These are phyloP conservation scores for Fraxinus greggii DNA, from an alignment of 305 asterid genomes.

Conservation along the genomic window DNA sequence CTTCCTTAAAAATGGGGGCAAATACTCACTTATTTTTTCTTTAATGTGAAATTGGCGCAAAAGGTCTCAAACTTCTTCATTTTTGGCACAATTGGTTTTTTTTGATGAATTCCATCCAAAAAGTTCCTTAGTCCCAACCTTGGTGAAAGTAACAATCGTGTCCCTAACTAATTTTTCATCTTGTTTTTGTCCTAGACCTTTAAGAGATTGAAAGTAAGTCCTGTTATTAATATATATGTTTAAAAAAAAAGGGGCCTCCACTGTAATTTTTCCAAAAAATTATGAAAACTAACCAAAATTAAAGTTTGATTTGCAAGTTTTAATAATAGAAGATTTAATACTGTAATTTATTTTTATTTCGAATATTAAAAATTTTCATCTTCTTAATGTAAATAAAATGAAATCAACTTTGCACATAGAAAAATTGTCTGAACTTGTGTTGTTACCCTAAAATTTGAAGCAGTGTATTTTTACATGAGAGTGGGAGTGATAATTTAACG, in stretches of 20 bases:
- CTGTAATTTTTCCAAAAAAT: not conserved
- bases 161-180: not conserved
- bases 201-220: not conserved
- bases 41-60: not conserved
- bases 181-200: not conserved
- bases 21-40: too few relatives aligned
- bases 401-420: not conserved
- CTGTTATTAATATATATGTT: not conserved
- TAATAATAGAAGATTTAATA: too few relatives aligned
- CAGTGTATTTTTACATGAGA: not conserved
- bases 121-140: not conserved
- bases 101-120: not conserved
- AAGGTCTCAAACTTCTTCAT: not conserved
- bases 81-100: not conserved
- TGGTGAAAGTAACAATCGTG: not conserved
- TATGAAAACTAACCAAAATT: not conserved
- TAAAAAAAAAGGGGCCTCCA: not conserved
- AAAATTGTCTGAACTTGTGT: not conserved
- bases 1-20: too few relatives aligned
- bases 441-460: not conserved
- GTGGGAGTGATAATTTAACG: not conserved
- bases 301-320: not conserved
- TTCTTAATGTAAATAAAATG: too few relatives aligned
- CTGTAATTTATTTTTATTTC: too few relatives aligned
- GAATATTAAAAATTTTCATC: too few relatives aligned